A percentile compares a stretch with the other conserved stretches of the same genome.
Conservation (phyloP, 1,139 yeast genomes). For the Zygoascus sp. region DNA sequence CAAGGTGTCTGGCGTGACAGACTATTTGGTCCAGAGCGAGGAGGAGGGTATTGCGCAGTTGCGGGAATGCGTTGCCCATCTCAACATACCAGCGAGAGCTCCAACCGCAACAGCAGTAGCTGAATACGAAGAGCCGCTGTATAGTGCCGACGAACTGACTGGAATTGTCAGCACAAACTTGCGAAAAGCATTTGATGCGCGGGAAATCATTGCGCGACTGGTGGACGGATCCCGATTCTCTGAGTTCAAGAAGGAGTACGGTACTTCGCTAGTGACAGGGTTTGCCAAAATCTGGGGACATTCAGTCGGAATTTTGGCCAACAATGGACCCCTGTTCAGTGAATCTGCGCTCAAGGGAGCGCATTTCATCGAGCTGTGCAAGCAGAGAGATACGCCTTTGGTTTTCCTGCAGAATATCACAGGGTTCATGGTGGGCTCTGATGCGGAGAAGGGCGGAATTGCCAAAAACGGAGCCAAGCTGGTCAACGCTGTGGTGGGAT, state of each 20-base stretch:
- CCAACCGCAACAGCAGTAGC: constrained; percentile 9
- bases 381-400: constrained; percentile 34
- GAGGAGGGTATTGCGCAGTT: constrained; percentile 34
- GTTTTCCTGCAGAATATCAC: constrained; percentile 35
- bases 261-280: constrained; percentile 34
- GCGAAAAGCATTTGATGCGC: constrained; percentile 34
- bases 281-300: constrained; percentile 35
- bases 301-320: constrained; percentile 35
- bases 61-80: constrained; percentile 31
- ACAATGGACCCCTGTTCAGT: constrained; percentile 35
- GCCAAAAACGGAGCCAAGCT: constrained; percentile 38
- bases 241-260: constrained; percentile 35
- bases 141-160: constrained; percentile 32
- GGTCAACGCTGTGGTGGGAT: constrained; percentile 36
- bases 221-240: constrained; percentile 35
- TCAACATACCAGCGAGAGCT: constrained; percentile 25
- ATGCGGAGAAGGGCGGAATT: constrained; percentile 37
- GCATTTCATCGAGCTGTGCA: constrained; percentile 36
- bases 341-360: constrained; percentile 37
- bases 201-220: constrained; percentile 35
- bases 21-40: constrained; percentile 34
- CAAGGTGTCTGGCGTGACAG: constrained; percentile 34
- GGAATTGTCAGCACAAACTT: constrained; percentile 35
- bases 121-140: constrained; percentile 31
- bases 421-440: constrained; percentile 38